Evolutionary conservation across 2,329 filamentous ascomycete genomes (phyloP).

Genomic region (Coleophoma eucalyptorum): DNA sequence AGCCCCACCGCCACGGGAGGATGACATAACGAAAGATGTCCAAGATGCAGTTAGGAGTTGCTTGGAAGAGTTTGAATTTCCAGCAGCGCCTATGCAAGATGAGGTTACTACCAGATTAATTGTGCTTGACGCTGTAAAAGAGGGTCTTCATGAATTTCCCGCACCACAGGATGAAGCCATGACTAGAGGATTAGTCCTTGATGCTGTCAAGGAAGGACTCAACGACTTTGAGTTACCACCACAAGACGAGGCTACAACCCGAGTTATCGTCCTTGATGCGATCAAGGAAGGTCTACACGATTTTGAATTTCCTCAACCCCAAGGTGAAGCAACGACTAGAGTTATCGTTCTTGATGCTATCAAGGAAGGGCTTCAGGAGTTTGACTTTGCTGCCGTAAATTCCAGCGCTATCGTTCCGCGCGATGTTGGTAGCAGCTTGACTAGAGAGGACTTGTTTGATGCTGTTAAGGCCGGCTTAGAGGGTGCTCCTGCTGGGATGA

Average conservation of each 20-base stretch:
- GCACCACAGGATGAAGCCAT: constrained; percentile 43
- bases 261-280: constrained; percentile 49
- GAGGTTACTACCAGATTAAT: constrained; percentile 55
- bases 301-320: constrained; percentile 66
- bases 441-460: constrained; percentile 49
- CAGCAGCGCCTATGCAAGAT: constrained; percentile 64
- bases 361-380: constrained; percentile 48
- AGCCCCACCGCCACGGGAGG: constrained; percentile 48
- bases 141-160: constrained; percentile 48
- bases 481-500: constrained; percentile 36
- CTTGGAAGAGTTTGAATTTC: constrained; percentile 65
- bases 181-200: constrained; percentile 78
- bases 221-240: constrained; percentile 71
- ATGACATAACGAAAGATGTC: constrained; percentile 56
- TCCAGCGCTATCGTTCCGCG: constrained; percentile 37
- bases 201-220: constrained; percentile 77
- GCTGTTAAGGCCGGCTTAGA: constrained; percentile 56
- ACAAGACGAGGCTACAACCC: constrained; percentile 25
- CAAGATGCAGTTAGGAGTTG: constrained; percentile 60
- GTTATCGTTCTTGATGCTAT: constrained; percentile 61
- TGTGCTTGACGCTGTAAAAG: constrained; percentile 57
- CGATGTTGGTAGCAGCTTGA: constrained; percentile 51
- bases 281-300: constrained; percentile 75
- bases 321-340: constrained; percentile 57
- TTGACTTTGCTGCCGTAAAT: constrained; percentile 36